Percentiles rank a stretch among this genome's conserved stretches.
Evolutionary conservation across 257 asterid species (phyloP).

Genomic region (Salvia splendens): DNA sequence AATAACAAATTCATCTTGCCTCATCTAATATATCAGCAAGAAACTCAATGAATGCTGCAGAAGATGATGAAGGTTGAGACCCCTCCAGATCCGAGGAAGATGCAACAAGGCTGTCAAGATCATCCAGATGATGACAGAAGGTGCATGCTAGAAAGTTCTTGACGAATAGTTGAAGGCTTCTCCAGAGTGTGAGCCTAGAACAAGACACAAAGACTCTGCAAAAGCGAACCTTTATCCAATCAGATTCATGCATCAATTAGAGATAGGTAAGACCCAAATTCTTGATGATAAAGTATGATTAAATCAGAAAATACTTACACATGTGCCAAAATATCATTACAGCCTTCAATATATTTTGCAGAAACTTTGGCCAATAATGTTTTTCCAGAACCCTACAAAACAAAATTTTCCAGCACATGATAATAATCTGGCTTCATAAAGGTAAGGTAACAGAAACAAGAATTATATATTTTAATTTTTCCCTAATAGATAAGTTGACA

Average conservation of each 20-base stretch:
- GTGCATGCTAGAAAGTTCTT: slow-evolving; percentile 69
- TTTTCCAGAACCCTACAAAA: slow-evolving; percentile 82
- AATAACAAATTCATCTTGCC: slow-evolving; percentile 43
- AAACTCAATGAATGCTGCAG: slow-evolving; percentile 63
- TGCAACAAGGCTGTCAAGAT: slow-evolving; percentile 83
- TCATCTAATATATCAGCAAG: slow-evolving; percentile 84
- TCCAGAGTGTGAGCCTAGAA: slow-evolving; percentile 78
- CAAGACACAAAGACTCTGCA: slow-evolving; percentile 69
- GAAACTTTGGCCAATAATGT: slow-evolving; percentile 73
- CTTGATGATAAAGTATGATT: slow-evolving; percentile 13
- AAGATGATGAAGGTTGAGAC: slow-evolving; percentile 71
- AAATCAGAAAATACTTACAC: slow-evolving; percentile 44
- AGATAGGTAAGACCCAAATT: background rate
- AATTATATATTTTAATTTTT: slow-evolving; percentile 1
- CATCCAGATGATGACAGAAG: slow-evolving; percentile 89
- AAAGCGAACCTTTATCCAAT: slow-evolving; percentile 34
- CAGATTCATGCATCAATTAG: slow-evolving; percentile 21
- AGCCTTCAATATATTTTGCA: slow-evolving; percentile 72
- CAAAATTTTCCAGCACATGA: slow-evolving; percentile 23
- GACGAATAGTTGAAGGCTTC: slow-evolving; percentile 74
- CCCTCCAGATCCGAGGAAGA: slow-evolving; percentile 78
- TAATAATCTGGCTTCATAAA: slow-evolving; percentile 18
- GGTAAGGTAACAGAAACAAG: slow-evolving; percentile 5
- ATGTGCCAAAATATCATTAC: slow-evolving; percentile 77
- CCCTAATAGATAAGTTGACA: slow-evolving; percentile 27